Percentiles rank a stretch among this genome's conserved stretches.
phyloP scores from a whole-genome alignment of 495 filamentous ascomycete genomes.

The Penicillium nucicola region DNA sequence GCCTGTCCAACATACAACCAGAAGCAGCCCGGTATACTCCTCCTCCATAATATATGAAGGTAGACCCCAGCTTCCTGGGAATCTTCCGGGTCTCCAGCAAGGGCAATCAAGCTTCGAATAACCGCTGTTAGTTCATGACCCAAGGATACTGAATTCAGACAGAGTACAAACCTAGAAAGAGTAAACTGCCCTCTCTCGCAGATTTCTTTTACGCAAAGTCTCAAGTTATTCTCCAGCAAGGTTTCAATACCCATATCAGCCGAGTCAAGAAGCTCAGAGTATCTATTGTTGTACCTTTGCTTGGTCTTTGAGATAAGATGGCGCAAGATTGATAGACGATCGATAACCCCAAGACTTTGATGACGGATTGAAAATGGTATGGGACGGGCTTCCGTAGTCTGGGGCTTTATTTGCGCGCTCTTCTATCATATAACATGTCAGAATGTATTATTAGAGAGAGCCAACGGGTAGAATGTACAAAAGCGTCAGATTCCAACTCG shows the following conservation, averaged over 20 bases:
- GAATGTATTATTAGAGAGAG: too few relatives aligned
- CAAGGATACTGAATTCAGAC: background rate
- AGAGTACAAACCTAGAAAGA: background rate
- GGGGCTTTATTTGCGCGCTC: too few relatives aligned
- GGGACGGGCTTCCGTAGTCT: too few relatives aligned
- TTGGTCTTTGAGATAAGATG: background rate
- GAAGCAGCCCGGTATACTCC: background rate
- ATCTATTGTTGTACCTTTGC: background rate
- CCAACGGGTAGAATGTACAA: too few relatives aligned
- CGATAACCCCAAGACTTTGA: background rate
- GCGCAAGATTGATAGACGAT: background rate
- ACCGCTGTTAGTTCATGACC: background rate
- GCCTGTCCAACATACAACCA: conserved; percentile 16
- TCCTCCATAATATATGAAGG: conserved; percentile 5
- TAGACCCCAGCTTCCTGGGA: conserved; percentile 2
- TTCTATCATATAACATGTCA: too few relatives aligned
- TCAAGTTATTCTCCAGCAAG: background rate
- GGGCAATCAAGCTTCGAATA: background rate
- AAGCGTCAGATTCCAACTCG: too few relatives aligned
- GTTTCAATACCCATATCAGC: background rate
- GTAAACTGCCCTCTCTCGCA: background rate
- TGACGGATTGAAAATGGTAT: too few relatives aligned
- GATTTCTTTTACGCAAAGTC: background rate
- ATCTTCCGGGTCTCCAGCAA: background rate
- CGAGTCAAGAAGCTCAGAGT: background rate